Percentiles rank a stretch among this genome's conserved stretches.
Evolutionary conservation across 2,329 filamentous ascomycete genomes (phyloP).

Genomic region (Macrophomina pseudophaseolina): DNA sequence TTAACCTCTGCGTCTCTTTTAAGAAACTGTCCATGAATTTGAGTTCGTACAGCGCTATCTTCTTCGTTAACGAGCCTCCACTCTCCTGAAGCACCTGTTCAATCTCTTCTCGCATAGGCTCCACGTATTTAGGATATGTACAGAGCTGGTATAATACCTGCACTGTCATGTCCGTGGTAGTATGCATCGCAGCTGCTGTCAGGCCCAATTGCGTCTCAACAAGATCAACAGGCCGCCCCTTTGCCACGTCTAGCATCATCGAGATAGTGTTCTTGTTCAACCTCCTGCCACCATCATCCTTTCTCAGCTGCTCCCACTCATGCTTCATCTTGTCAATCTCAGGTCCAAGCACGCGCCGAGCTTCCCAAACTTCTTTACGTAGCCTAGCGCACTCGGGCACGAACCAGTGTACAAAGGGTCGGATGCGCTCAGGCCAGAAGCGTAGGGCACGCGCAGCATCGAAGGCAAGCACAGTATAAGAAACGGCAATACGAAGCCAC

Average conservation of each 20-base stretch:
- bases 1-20: slow-evolving; percentile 42
- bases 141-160: slow-evolving; percentile 61
- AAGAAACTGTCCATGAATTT: slow-evolving; percentile 50
- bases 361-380: slow-evolving; percentile 45
- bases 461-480: slow-evolving; percentile 58
- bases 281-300: slow-evolving; percentile 9
- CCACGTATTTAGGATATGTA: slow-evolving; percentile 56
- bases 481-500: slow-evolving; percentile 60
- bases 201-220: slow-evolving; percentile 44
- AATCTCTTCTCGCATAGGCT: slow-evolving; percentile 60
- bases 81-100: too few relatives aligned
- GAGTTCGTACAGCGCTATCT: slow-evolving; percentile 47
- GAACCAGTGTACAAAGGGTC: slow-evolving; percentile 52
- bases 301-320: neutral
- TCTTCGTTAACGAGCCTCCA: neutral
- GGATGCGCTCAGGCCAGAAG: slow-evolving; percentile 47
- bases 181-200: slow-evolving; percentile 51
- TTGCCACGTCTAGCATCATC: slow-evolving; percentile 28
- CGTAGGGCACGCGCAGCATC: slow-evolving; percentile 55
- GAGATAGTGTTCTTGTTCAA: slow-evolving; percentile 28
- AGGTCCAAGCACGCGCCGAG: slow-evolving; percentile 39
- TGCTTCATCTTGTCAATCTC: slow-evolving; percentile 38
- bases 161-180: slow-evolving; percentile 47
- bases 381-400: slow-evolving; percentile 48
- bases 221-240: slow-evolving; percentile 35